A percentile compares a stretch with the other conserved stretches of the same genome.
Evolutionary conservation across 2,329 filamentous ascomycete genomes (phyloP).

Genomic region (Alternaria dauci): DNA sequence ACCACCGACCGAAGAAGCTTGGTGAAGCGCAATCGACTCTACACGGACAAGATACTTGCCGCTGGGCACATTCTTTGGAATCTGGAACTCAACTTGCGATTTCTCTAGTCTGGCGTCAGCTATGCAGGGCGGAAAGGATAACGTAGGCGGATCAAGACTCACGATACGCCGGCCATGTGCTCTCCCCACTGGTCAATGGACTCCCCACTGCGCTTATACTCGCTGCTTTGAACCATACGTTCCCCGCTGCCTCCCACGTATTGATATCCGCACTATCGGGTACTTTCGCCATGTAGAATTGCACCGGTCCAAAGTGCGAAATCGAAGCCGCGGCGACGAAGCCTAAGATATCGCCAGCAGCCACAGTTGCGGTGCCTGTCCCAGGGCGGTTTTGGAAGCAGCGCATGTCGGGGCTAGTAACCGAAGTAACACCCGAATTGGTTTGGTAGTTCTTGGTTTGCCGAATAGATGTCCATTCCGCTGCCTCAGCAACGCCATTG

Average conservation of each 20-base stretch:
- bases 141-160: not conserved
- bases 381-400: slow-evolving; percentile 59
- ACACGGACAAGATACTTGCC: slow-evolving; percentile 57
- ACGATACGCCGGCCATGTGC: slow-evolving; percentile 44
- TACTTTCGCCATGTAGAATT: slow-evolving; percentile 65
- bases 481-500: slow-evolving; percentile 41
- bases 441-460: slow-evolving; percentile 61
- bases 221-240: slow-evolving; percentile 46
- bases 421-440: slow-evolving; percentile 61
- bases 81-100: slow-evolving; percentile 43
- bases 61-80: slow-evolving; percentile 50
- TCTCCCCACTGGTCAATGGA: slow-evolving; percentile 34
- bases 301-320: slow-evolving; percentile 63
- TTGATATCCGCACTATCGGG: slow-evolving; percentile 36
- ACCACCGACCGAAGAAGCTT: slow-evolving; percentile 43
- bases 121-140: not conserved
- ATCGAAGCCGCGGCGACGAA: slow-evolving; percentile 57
- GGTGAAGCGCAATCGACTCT: slow-evolving; percentile 57
- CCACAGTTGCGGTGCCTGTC: slow-evolving; percentile 54
- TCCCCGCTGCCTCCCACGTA: slow-evolving; percentile 39
- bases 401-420: slow-evolving; percentile 59
- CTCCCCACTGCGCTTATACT: slow-evolving; percentile 33
- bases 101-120: slow-evolving; percentile 23
- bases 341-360: slow-evolving; percentile 56
- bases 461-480: slow-evolving; percentile 57